Evolutionary conservation across 2,329 filamentous ascomycete species (phyloP), one percentile per base, ranked within the genome.

Genomic region (Plectosphaerella plurivora): DNA sequence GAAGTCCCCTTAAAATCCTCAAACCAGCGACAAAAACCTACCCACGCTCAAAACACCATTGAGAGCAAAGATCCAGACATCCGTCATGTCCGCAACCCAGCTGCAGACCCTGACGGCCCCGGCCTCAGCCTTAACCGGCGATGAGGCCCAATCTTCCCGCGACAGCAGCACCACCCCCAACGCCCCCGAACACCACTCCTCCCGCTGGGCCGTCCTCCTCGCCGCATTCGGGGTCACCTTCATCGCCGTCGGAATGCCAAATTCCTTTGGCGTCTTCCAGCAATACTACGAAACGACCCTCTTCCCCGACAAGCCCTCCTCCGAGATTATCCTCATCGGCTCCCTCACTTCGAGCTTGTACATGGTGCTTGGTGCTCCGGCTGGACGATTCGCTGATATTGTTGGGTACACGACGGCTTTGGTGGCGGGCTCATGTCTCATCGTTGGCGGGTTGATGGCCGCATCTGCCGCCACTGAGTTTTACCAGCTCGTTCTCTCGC

Each of bases 221-320:
- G 41, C 41, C 10, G 41, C 41, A n/a, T 44, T 44, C 18, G 41
- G 41, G 3, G 18, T 20, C n/a, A 44, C 16, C 2, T 44, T 44
- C 41, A 44, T 44, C 41, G 41, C 41, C 16, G 18, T 44, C n/a
- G 41, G 41, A 9, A 44, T 44, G 41, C 41, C 41, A 10, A 75
- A 73, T 58, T 69, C 65, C 18, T 77, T 72, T 50, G 74, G 73
- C 37, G 71, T 73, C 3, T 77, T 70, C 60, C 72, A 77, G 57
- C 70, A 69, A 5, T 76, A 72, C 60, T 75, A 75, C 56, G 67
- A 72, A 57, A 62, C 63, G 1, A 59, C 60, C 1, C 62, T 72
- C 12, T 65, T 73, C n/a, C 54, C 51, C 9, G 45, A 55, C 11
- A 57, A 59, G 15, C 65, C 67, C 1, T 60, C 72, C 1, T 73